Conservation (phyloP, 495 filamentous ascomycete genomes). For the Hypoxylon crocopeplum region DNA sequence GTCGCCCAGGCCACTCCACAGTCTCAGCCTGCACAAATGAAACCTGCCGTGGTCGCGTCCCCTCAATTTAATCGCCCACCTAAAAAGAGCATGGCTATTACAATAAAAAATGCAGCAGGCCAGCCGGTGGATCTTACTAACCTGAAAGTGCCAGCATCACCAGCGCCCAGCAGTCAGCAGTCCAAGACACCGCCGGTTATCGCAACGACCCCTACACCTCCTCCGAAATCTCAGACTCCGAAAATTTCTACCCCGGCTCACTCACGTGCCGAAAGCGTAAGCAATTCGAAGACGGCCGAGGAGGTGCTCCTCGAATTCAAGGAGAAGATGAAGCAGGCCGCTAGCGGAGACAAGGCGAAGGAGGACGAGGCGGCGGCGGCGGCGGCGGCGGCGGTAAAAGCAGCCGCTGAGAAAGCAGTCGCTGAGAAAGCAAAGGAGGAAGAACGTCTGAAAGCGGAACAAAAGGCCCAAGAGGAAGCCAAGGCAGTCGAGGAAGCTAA, state of each 20-base stretch:
- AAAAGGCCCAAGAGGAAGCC: constrained; percentile 73
- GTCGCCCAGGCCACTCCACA: constrained; percentile 53
- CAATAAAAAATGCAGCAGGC: constrained; percentile 80
- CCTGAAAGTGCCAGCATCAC: constrained; percentile 51
- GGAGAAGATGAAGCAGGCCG: constrained; percentile 56
- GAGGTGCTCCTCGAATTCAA: constrained; percentile 59
- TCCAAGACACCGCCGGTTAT: constrained; percentile 61
- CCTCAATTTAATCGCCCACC: constrained; percentile 63
- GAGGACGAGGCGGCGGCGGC: constrained; percentile 56
- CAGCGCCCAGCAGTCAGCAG: constrained; percentile 54
- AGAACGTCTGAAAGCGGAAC: constrained; percentile 37
- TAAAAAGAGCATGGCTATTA: constrained; percentile 71
- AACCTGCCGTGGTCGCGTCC: constrained; percentile 65
- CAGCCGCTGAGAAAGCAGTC: constrained; percentile 30
- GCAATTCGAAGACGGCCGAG: constrained; percentile 53
- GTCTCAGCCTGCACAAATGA: constrained; percentile 63
- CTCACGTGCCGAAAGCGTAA: constrained; percentile 54
- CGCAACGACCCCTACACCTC: constrained; percentile 59
- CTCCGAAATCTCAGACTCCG: constrained; percentile 52
- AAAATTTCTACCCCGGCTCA: constrained; percentile 54
- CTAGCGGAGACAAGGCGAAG: constrained; percentile 47
- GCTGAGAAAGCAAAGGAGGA: constrained; percentile 42
- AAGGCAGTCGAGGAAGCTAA: constrained; percentile 72
- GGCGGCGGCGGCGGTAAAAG: constrained; percentile 40
- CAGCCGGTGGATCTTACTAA: constrained; percentile 57